Percentiles rank a stretch among this genome's conserved stretches.
phyloP scores from a whole-genome alignment of 1,284 basidiomycete genomes.

The Tetrapyrgos nigripes region DNA sequence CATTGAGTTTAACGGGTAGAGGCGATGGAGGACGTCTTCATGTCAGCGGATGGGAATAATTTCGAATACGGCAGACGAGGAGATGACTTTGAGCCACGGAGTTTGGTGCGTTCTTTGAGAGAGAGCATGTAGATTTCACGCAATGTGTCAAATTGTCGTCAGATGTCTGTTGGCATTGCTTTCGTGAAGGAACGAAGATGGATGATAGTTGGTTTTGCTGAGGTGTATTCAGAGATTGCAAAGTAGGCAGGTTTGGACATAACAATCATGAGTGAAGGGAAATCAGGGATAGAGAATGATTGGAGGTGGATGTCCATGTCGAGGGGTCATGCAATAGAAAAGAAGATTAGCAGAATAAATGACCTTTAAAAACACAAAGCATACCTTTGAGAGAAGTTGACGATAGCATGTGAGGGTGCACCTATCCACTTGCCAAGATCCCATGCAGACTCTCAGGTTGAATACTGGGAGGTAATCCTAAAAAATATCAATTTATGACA shows the following conservation, averaged over 20 bases:
- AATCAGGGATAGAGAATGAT: conserved; percentile 95
- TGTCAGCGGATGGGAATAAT: conserved; percentile 92
- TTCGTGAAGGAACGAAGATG: conserved; percentile 94
- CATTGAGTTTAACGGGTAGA: conserved; percentile 94
- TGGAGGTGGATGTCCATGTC: conserved; percentile 99
- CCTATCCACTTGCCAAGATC: conserved; percentile 99
- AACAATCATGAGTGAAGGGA: conserved; percentile 97
- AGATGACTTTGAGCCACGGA: conserved; percentile 98
- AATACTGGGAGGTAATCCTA: not conserved
- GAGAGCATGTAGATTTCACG: conserved; percentile 95
- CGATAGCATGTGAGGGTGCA: conserved; percentile 89
- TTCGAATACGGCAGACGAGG: conserved; percentile 97
- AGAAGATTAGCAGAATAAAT: conserved; percentile 8
- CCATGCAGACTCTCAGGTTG: conserved; percentile 53
- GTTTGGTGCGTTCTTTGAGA: conserved; percentile 95
- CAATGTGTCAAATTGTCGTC: conserved; percentile 93
- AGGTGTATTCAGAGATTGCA: conserved; percentile 89
- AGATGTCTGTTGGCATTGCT: conserved; percentile 93
- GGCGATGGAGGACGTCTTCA: conserved; percentile 81
- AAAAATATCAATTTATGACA: not conserved
- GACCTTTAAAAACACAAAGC: conserved; percentile 16
- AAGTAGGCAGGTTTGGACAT: conserved; percentile 99
- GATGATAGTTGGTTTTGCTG: conserved; percentile 87
- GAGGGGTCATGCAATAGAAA: conserved; percentile 82
- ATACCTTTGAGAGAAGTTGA: conserved; percentile 95